Base-by-base conservation (phyloP, 2,329 filamentous ascomycete species). In the Aspergillus fijiensis region DNA sequence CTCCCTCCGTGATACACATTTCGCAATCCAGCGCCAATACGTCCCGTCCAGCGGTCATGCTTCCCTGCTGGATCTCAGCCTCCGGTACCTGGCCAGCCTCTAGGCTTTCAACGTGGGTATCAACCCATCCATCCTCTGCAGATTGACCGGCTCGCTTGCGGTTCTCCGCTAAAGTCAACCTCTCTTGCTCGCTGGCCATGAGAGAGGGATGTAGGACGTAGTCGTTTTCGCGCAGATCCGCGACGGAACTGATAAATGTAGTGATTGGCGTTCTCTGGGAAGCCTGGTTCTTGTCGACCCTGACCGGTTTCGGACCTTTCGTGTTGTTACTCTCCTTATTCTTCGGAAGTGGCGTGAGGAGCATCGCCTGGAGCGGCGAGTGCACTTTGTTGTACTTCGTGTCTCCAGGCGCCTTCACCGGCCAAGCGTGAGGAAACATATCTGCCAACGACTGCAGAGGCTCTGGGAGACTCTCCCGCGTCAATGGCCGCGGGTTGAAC, bases 21-120 rank as follows among this genome's bases (percentile, higher is more conserved):
- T 99, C 95, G 77, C 95, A 99, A 74, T 99, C 95, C 57, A 99
- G 81, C 1, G 92, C 89, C 52, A 96, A 80, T 11, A 97, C 80
- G 42, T 89, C 84, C 63, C 92, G 86, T 39, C 93, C 95, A 31
- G 87, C 91, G 0, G 92, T 96, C 60, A 96, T 80, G 74, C 92
- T 94, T 58, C 92, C 94, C 67, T 88, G 80, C 74, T 96, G 83
- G 60, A 96, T 87, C 57, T 92, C 85, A 5, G 77, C 74, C 54
- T 92, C 89, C 2, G 89, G 86, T 6, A 89, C 83, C 52, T 84
- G 76, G 3, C 87, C 91, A 33, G 91, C 89, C 51, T 87, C 84
- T 7, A 92, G 77, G 48, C 76, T 82, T 47, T 84, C 78, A 27
- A 97, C 87, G 19, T 82, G 77, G 2, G 90, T 95, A 72, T 96